phyloP scores from a whole-genome alignment of 1,284 basidiomycete species.

The Coniferiporia sulphurascens region DNA sequence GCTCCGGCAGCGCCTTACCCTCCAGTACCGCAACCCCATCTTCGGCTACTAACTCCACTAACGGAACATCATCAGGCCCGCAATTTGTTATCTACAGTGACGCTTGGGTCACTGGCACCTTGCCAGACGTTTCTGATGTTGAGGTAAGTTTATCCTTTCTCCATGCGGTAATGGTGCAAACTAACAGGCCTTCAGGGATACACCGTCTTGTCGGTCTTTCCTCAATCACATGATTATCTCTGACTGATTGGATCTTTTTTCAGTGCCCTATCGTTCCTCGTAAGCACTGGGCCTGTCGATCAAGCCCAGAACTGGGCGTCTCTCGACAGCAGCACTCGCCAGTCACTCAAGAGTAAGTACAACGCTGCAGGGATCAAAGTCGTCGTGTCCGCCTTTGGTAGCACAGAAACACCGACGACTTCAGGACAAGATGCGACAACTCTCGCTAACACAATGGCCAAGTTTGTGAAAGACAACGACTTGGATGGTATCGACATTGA shows the following conservation, averaged over 20 bases:
- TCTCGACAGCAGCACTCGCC: constrained; percentile 19
- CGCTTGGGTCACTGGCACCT: background rate
- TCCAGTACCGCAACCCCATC: no score
- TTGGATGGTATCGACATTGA: constrained; percentile 19
- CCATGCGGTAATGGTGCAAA: background rate
- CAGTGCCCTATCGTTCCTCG: constrained; percentile 22
- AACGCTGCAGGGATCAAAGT: constrained; percentile 24
- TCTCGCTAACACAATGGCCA: constrained; percentile 20
- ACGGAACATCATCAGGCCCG: constrained; percentile 2
- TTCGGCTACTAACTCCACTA: background rate
- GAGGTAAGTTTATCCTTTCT: background rate
- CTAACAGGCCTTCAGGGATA: constrained; percentile 12
- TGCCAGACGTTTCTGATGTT: constrained; percentile 10
- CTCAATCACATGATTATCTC: background rate
- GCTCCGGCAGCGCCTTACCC: no score
- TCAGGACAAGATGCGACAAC: constrained; percentile 17
- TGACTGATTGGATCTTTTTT: background rate
- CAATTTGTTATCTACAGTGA: constrained; percentile 15
- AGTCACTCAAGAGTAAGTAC: constrained; percentile 21
- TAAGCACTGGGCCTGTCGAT: constrained; percentile 20
- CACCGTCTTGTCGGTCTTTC: constrained; percentile 12
- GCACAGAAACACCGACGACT: constrained; percentile 21
- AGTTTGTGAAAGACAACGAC: constrained; percentile 22
- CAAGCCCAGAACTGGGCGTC: constrained; percentile 22
- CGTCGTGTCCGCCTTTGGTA: constrained; percentile 24